Evolutionary conservation across 83 land plant genomes (phyloP).

Genomic region (Diphasiastrum complanatum): DNA sequence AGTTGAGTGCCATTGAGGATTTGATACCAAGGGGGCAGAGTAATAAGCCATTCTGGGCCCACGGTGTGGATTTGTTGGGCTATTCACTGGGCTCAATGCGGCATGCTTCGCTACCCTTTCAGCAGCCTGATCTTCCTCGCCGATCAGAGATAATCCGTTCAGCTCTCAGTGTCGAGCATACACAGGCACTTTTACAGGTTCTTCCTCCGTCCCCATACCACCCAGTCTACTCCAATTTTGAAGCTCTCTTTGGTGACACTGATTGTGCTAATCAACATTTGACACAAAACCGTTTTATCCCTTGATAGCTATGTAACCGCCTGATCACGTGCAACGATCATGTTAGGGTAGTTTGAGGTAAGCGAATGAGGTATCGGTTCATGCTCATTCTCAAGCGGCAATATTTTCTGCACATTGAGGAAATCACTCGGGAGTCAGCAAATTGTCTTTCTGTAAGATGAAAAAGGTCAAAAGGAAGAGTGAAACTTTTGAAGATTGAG

Average conservation of each 20-base stretch:
- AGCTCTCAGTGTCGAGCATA: constrained; percentile 32
- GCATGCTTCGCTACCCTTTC: constrained; percentile 47
- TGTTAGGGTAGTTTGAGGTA: too few relatives aligned
- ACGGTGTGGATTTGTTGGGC: constrained; percentile 75
- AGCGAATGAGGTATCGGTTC: too few relatives aligned
- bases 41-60: constrained; percentile 84
- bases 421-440: too few relatives aligned
- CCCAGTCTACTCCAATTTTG: background rate
- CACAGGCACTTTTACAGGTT: constrained; percentile 44
- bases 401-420: too few relatives aligned
- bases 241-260: background rate
- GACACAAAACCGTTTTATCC: too few relatives aligned
- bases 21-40: constrained; percentile 49
- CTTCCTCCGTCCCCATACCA: too few relatives aligned
- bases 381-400: too few relatives aligned
- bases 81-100: constrained; percentile 67
- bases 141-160: constrained; percentile 43
- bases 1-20: constrained; percentile 48
- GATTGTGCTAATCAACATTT: background rate
- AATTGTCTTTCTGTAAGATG: too few relatives aligned
- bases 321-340: too few relatives aligned
- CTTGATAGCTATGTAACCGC: too few relatives aligned
- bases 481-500: too few relatives aligned
- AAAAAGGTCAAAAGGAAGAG: too few relatives aligned
- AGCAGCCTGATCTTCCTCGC: constrained; percentile 30